Evolutionary conservation across 2,329 filamentous ascomycete genomes (phyloP), one percentile per base, ranked within the genome.

Genomic region (Thielaviopsis populi): DNA sequence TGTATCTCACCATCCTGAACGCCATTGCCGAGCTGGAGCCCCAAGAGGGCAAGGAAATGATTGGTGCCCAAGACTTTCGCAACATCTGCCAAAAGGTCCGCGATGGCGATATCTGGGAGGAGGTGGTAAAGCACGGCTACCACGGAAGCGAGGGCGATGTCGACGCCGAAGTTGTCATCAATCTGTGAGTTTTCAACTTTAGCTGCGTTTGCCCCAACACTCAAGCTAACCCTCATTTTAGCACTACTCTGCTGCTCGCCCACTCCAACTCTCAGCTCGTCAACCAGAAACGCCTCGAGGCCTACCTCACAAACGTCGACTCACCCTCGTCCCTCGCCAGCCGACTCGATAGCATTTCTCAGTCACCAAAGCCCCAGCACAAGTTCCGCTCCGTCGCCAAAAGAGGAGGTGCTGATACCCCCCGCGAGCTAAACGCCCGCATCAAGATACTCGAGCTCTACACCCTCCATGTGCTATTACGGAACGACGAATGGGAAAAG

Each of bases 401-500:
- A 68, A 76, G 75, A 41, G 83, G 81, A 66, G 89, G 89, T 65
- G 85, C 90, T 48, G 85, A 90, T 71, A 95, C 90, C 0, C 90
- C 90, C 0, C 84, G 89, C 67, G 90, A 95, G 71, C 82, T 96
- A 42, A 86, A 88, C 69, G 85, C 89, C 3, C 83, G 91, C 56
- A 85, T 96, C 68, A 95, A 95, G 76, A 88, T 99, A 50, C 83
- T 99, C 61, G 94, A 99, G 75, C 80, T 99, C 8, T 99, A 96
- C 73, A 95, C 91, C 0, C 80, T 99, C 3, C 94, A 99, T 71
- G 89, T 97, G 7, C 83, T 99, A n/a, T 85, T 92, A 4, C 83
- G 90, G 62, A 97, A 96, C 69, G 85, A 89, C 64, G 91, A 97
- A 75, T 99, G 94, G 94, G 89, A 96, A 65, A 96, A 96, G 70